These are phyloP conservation scores for Melanomma pulvis-pyrius DNA, from an alignment of 495 filamentous ascomycete species.

Conservation along the genomic window DNA sequence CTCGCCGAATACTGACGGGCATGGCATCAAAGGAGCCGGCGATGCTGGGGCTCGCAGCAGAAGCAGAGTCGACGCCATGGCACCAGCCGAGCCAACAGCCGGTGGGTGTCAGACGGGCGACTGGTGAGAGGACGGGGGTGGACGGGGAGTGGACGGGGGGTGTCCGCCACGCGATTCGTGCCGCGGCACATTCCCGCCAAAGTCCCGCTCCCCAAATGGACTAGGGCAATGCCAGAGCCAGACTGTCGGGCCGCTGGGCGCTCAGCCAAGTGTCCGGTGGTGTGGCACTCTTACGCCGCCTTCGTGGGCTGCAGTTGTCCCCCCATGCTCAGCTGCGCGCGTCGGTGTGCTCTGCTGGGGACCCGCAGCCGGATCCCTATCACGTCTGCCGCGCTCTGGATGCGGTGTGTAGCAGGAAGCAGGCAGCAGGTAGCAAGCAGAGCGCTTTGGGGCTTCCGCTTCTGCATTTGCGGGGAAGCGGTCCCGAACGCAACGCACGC, in stretches of 20 bases:
- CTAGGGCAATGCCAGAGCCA: constrained; percentile 29
- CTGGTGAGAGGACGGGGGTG: constrained; percentile 11
- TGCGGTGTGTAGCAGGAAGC: too few relatives aligned
- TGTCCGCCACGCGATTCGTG: constrained; percentile 33
- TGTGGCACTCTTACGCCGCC: constrained; percentile 30
- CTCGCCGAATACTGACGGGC: not conserved
- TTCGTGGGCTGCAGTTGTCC: constrained; percentile 25
- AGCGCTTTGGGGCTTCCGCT: not conserved
- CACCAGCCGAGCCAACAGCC: constrained; percentile 22
- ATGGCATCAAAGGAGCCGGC: not conserved
- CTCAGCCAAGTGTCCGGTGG: constrained; percentile 36
- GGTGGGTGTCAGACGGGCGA: constrained; percentile 17
- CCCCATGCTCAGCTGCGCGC: constrained; percentile 30
- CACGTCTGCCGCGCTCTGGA: not conserved
- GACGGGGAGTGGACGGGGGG: not conserved
- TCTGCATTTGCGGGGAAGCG: not conserved
- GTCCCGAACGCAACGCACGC: not conserved
- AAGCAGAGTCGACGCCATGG: not conserved
- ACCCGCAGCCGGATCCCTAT: constrained; percentile 2
- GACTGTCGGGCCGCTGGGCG: constrained; percentile 18
- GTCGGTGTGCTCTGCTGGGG: not conserved
- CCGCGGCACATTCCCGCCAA: constrained; percentile 31
- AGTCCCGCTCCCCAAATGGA: constrained; percentile 23
- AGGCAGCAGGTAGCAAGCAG: not conserved
- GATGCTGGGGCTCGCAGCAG: not conserved